Evolutionary conservation across 2,329 filamentous ascomycete species (phyloP).

Genomic region (Colletotrichum graminicola): DNA sequence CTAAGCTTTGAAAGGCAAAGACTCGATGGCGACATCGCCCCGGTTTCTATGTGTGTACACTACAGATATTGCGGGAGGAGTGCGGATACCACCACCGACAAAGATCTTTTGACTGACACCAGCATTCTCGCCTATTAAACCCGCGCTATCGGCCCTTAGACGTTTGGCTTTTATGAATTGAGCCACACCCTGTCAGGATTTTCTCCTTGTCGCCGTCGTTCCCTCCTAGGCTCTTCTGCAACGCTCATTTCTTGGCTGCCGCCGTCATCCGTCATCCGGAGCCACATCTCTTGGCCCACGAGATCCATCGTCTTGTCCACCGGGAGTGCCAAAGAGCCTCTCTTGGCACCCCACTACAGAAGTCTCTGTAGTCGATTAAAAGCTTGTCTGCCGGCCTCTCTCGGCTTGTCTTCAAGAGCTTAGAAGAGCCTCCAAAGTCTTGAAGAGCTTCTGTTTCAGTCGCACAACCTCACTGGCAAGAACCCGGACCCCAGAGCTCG

Average conservation of each 20-base stretch:
- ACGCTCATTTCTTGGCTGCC: constrained; percentile 34
- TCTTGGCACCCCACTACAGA: constrained; percentile 39
- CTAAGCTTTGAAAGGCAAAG: constrained; percentile 43
- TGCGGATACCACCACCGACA: constrained; percentile 29
- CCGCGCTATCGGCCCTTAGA: constrained; percentile 17
- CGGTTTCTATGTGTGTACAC: constrained; percentile 34
- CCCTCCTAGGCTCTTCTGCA: constrained; percentile 38
- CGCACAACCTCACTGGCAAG: constrained; percentile 17
- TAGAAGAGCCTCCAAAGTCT: constrained; percentile 7
- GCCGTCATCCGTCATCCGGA: constrained; percentile 39
- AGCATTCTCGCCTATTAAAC: constrained; percentile 19
- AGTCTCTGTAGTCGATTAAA: constrained; percentile 38
- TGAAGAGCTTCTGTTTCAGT: constrained; percentile 31
- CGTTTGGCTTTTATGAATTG: constrained; percentile 8
- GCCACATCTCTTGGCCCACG: constrained; percentile 42
- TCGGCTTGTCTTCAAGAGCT: constrained; percentile 9
- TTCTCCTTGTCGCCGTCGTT: constrained; percentile 19
- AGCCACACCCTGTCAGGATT: constrained; percentile 32
- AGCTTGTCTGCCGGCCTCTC: constrained; percentile 19
- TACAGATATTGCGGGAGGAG: constrained; percentile 28
- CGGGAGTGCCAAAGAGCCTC: constrained; percentile 35
- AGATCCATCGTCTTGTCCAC: constrained; percentile 39
- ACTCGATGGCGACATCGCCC: constrained; percentile 48
- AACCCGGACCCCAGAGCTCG: constrained; percentile 7
- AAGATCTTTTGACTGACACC: constrained; percentile 24